Evolutionary conservation across 2,329 filamentous ascomycete species (phyloP).

Genomic region (Talaromyces pinophilus): DNA sequence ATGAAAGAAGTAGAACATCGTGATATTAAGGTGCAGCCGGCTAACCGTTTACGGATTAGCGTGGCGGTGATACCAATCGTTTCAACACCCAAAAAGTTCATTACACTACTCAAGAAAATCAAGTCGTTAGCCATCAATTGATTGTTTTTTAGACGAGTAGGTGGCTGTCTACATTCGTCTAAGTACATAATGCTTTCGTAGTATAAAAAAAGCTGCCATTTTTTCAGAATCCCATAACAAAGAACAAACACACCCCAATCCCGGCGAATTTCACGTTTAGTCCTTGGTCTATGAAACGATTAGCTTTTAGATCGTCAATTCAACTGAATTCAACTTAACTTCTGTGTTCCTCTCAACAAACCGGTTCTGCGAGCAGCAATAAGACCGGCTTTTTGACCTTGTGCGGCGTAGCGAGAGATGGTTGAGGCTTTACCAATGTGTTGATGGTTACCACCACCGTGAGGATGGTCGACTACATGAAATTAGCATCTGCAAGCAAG

Average conservation of each 20-base stretch:
- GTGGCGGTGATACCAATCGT: neutral
- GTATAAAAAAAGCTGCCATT: conserved; percentile 40
- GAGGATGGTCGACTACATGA: conserved; percentile 51
- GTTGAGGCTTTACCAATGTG: conserved; percentile 99
- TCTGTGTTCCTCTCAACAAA: conserved; percentile 59
- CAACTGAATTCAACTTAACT: conserved; percentile 49
- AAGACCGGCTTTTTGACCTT: conserved; percentile 99
- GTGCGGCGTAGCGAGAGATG: conserved; percentile 95
- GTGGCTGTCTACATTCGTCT: conserved; percentile 43
- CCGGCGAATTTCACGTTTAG: conserved; percentile 52
- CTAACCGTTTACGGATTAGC: neutral
- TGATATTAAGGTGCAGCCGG: neutral
- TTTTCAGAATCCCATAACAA: conserved; percentile 41
- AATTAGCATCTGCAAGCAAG: too few relatives aligned
- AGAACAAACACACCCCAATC: conserved; percentile 58
- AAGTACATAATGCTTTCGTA: conserved; percentile 46
- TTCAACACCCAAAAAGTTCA: neutral
- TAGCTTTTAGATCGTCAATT: neutral
- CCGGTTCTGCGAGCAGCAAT: conserved; percentile 99
- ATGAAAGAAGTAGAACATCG: neutral
- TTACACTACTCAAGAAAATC: neutral
- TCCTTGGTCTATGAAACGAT: conserved; percentile 70
- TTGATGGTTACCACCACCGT: conserved; percentile 99
- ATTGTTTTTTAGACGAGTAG: conserved; percentile 41
- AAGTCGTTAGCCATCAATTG: conserved; percentile 38